Evolutionary conservation across 2,329 filamentous ascomycete genomes (phyloP).

Genomic region (Penicillium sp.): DNA sequence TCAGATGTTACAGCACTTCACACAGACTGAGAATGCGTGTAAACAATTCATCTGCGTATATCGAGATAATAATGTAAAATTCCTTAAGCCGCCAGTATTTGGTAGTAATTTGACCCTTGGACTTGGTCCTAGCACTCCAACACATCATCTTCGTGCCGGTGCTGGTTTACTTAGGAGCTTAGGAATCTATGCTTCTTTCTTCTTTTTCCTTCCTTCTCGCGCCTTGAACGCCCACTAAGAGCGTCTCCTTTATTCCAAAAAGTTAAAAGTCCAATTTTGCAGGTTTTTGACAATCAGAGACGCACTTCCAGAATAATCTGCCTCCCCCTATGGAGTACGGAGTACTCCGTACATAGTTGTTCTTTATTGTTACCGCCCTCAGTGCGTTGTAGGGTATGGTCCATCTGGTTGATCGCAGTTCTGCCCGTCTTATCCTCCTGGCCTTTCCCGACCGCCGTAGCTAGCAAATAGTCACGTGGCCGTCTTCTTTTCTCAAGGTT

Average conservation of each 20-base stretch:
- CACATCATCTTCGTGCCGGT: no score
- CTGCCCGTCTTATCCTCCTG: background rate
- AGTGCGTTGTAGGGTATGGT: background rate
- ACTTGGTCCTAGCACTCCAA: background rate
- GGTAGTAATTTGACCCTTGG: background rate
- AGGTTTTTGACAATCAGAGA: no score
- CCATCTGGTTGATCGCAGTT: background rate
- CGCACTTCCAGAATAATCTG: background rate
- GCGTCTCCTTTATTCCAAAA: background rate
- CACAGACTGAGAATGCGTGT: no score
- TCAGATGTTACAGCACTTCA: background rate
- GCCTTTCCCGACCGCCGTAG: background rate
- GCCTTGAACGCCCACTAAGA: background rate
- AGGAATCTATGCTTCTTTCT: no score
- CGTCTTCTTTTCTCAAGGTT: constrained; percentile 15
- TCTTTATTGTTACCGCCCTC: background rate
- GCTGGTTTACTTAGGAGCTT: background rate
- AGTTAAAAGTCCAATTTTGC: background rate
- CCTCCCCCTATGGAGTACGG: background rate
- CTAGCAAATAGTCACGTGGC: constrained; percentile 4
- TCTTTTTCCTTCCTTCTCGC: no score
- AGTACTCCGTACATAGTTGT: no score
- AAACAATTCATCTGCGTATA: no score
- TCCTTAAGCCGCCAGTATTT: no score
- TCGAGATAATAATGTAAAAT: no score